Evolutionary conservation across 2,329 filamentous ascomycete genomes (phyloP).

Genomic region (Fusarium sp.): DNA sequence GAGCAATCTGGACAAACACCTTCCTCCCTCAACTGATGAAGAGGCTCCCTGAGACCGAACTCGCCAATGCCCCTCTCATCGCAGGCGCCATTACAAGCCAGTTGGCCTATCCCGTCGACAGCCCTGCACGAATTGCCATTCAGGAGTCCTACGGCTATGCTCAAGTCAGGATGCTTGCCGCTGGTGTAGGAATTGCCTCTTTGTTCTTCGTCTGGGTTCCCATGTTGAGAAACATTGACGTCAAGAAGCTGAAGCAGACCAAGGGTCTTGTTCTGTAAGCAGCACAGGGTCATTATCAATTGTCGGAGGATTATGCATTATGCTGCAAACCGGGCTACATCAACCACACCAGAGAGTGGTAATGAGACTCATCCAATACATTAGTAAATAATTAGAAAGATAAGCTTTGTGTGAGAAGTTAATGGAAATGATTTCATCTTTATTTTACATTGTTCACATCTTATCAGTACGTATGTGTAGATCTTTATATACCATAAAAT

Average conservation of each 20-base stretch:
- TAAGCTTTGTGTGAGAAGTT: background rate
- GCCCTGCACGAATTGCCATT: slow-evolving; percentile 57
- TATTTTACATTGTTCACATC: background rate
- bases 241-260: slow-evolving; percentile 49
- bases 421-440: background rate
- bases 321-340: background rate
- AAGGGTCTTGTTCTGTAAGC: slow-evolving; percentile 50
- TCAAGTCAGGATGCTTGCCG: slow-evolving; percentile 57
- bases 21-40: slow-evolving; percentile 53
- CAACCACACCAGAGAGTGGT: background rate
- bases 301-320: background rate
- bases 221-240: slow-evolving; percentile 51
- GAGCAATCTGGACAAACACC: slow-evolving; percentile 59
- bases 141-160: slow-evolving; percentile 61
- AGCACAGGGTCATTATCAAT: background rate
- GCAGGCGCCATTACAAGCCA: slow-evolving; percentile 54
- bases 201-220: slow-evolving; percentile 47
- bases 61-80: slow-evolving; percentile 57
- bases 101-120: slow-evolving; percentile 57
- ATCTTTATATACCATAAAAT: no score
- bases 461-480: no score
- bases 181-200: slow-evolving; percentile 50
- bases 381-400: slow-evolving; percentile 11
- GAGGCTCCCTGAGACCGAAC: slow-evolving; percentile 54
- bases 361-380: background rate